phyloP scores from a whole-genome alignment of 768 basidiomycete genomes.

The Daedalea quercina region DNA sequence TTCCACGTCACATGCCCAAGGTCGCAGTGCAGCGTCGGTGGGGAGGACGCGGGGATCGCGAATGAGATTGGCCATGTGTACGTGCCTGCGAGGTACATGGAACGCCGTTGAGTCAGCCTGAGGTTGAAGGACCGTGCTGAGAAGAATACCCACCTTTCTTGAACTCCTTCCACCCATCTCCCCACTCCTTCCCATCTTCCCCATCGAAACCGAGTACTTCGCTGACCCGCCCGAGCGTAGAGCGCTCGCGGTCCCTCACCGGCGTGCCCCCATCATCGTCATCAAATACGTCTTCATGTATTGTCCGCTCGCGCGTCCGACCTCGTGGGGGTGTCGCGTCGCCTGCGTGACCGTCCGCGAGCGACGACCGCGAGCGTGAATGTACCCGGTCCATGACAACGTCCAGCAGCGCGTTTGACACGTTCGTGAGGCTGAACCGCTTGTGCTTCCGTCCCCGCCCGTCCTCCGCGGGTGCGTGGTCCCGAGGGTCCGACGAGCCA shows the following conservation, averaged over 20 bases:
- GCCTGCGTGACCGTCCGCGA: slow-evolving; percentile 9
- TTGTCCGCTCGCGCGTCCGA: slow-evolving; percentile 8
- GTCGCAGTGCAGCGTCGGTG: slow-evolving; percentile 69
- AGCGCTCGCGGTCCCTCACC: slow-evolving; percentile 26
- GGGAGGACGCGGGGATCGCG: slow-evolving; percentile 70
- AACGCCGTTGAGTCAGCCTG: neutral
- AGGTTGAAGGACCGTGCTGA: neutral
- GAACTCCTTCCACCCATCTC: slow-evolving; percentile 79
- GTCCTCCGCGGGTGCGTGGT: slow-evolving; percentile 17
- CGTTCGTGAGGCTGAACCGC: slow-evolving; percentile 46
- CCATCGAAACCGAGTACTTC: slow-evolving; percentile 33
- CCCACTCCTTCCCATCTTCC: slow-evolving; percentile 35
- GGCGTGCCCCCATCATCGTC: slow-evolving; percentile 20
- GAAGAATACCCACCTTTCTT: slow-evolving; percentile 58
- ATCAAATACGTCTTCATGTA: slow-evolving; percentile 10
- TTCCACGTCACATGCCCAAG: slow-evolving; percentile 76
- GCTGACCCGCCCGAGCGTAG: slow-evolving; percentile 30
- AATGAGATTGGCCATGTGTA: slow-evolving; percentile 96
- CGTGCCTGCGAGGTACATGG: slow-evolving; percentile 45
- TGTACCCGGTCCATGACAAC: slow-evolving; percentile 38
- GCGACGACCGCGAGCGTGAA: slow-evolving; percentile 40
- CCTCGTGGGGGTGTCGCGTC: slow-evolving; percentile 15
- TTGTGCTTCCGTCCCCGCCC: slow-evolving; percentile 32
- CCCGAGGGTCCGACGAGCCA: slow-evolving; percentile 7
- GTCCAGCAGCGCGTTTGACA: slow-evolving; percentile 43